phyloP scores from a whole-genome alignment of 75 land plant genomes.

The Gnetum montanum region DNA sequence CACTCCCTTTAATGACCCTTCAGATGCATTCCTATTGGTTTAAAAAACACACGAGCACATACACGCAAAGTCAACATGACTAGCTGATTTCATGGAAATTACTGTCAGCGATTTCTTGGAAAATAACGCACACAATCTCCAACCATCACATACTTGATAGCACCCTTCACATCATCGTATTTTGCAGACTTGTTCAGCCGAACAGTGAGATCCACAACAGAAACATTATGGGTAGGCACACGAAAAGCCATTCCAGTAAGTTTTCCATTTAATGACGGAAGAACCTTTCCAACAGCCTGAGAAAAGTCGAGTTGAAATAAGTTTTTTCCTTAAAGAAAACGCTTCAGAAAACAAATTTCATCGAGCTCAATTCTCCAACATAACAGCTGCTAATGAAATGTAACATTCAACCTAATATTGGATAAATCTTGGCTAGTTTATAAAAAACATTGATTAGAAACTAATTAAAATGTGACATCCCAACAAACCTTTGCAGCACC shows the following conservation, averaged over 20 bases:
- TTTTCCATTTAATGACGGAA: constrained; percentile 93
- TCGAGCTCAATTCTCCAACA: too few relatives aligned
- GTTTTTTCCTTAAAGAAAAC: too few relatives aligned
- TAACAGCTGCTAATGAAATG: background rate
- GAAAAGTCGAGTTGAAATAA: background rate
- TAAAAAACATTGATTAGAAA: too few relatives aligned
- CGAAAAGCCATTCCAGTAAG: constrained; percentile 98
- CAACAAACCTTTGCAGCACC: constrained; percentile 22
- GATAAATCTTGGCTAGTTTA: too few relatives aligned
- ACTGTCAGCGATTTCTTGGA: background rate
- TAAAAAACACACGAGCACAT: background rate
- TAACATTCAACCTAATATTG: too few relatives aligned
- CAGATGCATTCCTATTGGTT: constrained; percentile 50
- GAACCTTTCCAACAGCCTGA: constrained; percentile 96
- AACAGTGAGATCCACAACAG: constrained; percentile 88
- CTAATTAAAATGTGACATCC: too few relatives aligned
- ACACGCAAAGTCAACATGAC: too few relatives aligned
- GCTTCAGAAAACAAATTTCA: too few relatives aligned
- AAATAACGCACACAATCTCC: background rate
- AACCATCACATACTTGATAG: constrained; percentile 83
- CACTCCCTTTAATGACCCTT: constrained; percentile 75
- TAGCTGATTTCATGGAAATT: background rate
- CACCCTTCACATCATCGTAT: constrained; percentile 88
- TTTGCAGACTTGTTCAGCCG: constrained; percentile 71
- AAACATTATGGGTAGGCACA: constrained; percentile 94